These are phyloP conservation scores for Colletotrichum sp. DNA, from an alignment of 2,329 filamentous ascomycete genomes.

Conservation along the genomic window DNA sequence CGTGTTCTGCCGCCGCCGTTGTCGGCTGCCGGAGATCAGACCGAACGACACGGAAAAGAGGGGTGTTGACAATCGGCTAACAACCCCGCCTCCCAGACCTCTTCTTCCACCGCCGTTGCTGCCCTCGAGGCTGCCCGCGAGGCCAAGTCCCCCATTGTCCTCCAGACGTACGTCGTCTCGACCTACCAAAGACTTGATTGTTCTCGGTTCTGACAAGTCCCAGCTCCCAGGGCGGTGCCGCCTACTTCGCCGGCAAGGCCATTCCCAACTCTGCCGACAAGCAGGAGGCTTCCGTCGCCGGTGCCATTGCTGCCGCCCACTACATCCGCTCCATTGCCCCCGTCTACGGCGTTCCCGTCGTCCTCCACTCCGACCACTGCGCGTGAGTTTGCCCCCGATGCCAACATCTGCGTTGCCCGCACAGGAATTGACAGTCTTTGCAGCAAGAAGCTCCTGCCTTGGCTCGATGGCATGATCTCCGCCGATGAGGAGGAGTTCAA, in stretches of 20 bases:
- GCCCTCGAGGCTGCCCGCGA: constrained; percentile 95
- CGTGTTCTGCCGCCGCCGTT: background rate
- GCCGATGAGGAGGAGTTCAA: constrained; percentile 97
- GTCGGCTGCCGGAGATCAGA: background rate
- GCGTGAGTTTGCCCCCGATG: constrained; percentile 47
- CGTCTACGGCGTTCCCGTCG: constrained; percentile 85
- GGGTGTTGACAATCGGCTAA: constrained; percentile 4
- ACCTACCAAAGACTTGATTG: background rate
- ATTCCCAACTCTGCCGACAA: constrained; percentile 73
- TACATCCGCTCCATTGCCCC: constrained; percentile 91
- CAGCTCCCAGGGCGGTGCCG: constrained; percentile 85
- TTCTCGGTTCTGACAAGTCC: background rate
- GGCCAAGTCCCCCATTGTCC: constrained; percentile 87
- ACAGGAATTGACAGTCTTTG: background rate
- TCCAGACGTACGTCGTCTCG: constrained; percentile 67
- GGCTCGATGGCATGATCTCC: constrained; percentile 95
- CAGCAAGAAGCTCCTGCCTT: constrained; percentile 94
- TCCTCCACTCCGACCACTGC: constrained; percentile 98
- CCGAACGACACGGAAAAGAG: background rate
- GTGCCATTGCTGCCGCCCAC: constrained; percentile 87
- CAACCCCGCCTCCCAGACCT: constrained; percentile 53
- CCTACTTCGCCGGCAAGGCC: constrained; percentile 92
- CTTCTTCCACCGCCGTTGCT: constrained; percentile 82
- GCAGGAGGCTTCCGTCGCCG: constrained; percentile 88
- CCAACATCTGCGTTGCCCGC: background rate